Percentiles rank a stretch among this genome's conserved stretches.
Evolutionary conservation across 2,329 filamentous ascomycete species (phyloP).

Genomic region (Fusarium sp.): DNA sequence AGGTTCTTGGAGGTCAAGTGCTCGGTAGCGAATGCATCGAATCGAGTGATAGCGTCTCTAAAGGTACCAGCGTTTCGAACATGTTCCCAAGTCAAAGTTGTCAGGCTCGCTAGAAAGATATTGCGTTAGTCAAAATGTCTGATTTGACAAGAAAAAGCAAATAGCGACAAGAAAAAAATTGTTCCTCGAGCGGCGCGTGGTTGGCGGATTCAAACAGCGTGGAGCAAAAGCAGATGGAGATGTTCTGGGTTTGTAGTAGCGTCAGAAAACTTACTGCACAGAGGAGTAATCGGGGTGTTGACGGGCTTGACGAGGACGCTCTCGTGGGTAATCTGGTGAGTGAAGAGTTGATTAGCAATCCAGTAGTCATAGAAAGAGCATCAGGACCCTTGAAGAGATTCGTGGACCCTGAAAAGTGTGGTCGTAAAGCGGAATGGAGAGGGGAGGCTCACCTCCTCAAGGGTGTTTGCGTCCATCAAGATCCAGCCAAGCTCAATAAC

Average conservation of each 20-base stretch:
- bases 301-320: slow-evolving; percentile 97
- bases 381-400: not conserved
- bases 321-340: slow-evolving; percentile 84
- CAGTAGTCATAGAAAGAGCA: not conserved
- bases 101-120: slow-evolving; percentile 80
- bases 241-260: slow-evolving; percentile 30
- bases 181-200: slow-evolving; percentile 17
- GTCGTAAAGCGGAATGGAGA: slow-evolving; percentile 11
- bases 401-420: slow-evolving; percentile 10
- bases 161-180: slow-evolving; percentile 4
- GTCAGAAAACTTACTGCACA: slow-evolving; percentile 85
- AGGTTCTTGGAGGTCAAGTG: slow-evolving; percentile 90
- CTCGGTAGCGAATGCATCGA: slow-evolving; percentile 93
- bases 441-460: slow-evolving; percentile 80
- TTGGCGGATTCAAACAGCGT: slow-evolving; percentile 32
- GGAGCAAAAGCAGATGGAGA: slow-evolving; percentile 36
- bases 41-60: slow-evolving; percentile 94
- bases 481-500: slow-evolving; percentile 99
- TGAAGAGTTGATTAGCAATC: slow-evolving; percentile 27
- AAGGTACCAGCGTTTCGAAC: slow-evolving; percentile 97
- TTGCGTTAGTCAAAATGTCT: slow-evolving; percentile 33
- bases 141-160: slow-evolving; percentile 5
- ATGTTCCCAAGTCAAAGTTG: slow-evolving; percentile 98
- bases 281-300: slow-evolving; percentile 97
- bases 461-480: slow-evolving; percentile 87